Evolutionary conservation across 352 stramenopile species (phyloP).

Genomic region (Achlya hypogyna): DNA sequence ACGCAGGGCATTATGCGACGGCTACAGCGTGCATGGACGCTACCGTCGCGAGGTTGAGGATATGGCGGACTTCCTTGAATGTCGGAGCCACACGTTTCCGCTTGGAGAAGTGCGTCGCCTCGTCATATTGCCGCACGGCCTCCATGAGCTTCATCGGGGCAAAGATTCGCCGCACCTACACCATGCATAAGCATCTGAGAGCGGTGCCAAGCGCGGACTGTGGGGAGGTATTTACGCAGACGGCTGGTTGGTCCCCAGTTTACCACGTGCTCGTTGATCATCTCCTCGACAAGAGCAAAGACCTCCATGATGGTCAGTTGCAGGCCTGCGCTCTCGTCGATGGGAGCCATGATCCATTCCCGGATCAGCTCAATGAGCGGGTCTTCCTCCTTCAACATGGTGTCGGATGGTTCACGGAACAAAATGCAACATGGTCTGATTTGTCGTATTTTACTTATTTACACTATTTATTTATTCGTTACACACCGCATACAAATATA

Average conservation of each 20-base stretch:
- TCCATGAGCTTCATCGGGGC: conserved; percentile 56
- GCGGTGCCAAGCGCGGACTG: no score
- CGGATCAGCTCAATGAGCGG: conserved; percentile 79
- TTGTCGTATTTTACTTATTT: no score
- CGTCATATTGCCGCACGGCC: conserved; percentile 54
- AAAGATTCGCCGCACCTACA: conserved; percentile 61
- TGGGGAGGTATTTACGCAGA: conserved; percentile 53
- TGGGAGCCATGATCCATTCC: conserved; percentile 73
- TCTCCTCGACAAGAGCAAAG: conserved; percentile 62
- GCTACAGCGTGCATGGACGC: background rate
- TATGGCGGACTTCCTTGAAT: conserved; percentile 79
- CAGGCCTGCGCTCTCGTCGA: conserved; percentile 46
- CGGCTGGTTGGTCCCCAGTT: conserved; percentile 31
- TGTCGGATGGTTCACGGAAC: no score
- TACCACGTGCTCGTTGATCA: conserved; percentile 63
- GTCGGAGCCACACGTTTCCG: conserved; percentile 73
- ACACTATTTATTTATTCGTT: no score
- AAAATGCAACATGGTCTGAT: no score
- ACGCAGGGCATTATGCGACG: conserved; percentile 16
- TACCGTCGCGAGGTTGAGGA: conserved; percentile 69
- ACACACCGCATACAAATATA: no score
- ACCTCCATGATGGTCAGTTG: conserved; percentile 56
- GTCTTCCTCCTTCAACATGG: conserved; percentile 79
- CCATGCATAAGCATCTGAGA: no score
- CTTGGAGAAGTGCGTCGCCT: conserved; percentile 54